Conservation (phyloP, 768 basidiomycete genomes). For the Leccinum subgranulosum region DNA sequence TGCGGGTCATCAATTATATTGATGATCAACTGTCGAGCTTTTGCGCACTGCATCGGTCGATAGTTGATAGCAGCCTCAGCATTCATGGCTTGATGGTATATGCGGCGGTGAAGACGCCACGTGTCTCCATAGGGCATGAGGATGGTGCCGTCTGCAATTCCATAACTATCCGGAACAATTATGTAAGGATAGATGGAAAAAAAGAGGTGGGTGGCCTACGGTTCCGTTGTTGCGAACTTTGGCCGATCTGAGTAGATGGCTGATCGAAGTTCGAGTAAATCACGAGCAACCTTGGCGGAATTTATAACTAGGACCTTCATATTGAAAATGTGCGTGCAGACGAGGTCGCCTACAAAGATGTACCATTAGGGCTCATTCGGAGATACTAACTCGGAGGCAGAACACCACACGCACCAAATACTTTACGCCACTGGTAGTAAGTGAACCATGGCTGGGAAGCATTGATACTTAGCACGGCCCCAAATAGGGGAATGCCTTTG, state of each 20-base stretch:
- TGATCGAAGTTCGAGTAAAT: conserved; percentile 29
- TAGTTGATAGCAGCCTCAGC: conserved; percentile 26
- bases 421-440: conserved; percentile 32
- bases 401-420: conserved; percentile 15
- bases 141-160: conserved; percentile 34
- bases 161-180: conserved; percentile 17
- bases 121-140: conserved; percentile 37
- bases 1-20: conserved; percentile 30
- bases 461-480: conserved; percentile 26
- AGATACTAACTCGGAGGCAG: not conserved
- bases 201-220: conserved; percentile 6
- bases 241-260: conserved; percentile 36
- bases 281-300: conserved; percentile 23
- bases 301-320: conserved; percentile 29
- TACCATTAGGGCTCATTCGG: not conserved
- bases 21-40: conserved; percentile 31
- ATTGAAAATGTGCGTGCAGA: conserved; percentile 20
- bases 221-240: conserved; percentile 19
- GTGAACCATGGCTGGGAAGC: conserved; percentile 30
- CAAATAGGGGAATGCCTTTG: conserved; percentile 38
- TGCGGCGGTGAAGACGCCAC: conserved; percentile 37
- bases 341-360: conserved; percentile 16
- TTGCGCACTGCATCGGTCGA: conserved; percentile 32
- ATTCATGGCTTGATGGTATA: conserved; percentile 35
- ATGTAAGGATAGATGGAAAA: not conserved